Conservation (phyloP, 495 filamentous ascomycete species). For the Penicillium crystallinum region DNA sequence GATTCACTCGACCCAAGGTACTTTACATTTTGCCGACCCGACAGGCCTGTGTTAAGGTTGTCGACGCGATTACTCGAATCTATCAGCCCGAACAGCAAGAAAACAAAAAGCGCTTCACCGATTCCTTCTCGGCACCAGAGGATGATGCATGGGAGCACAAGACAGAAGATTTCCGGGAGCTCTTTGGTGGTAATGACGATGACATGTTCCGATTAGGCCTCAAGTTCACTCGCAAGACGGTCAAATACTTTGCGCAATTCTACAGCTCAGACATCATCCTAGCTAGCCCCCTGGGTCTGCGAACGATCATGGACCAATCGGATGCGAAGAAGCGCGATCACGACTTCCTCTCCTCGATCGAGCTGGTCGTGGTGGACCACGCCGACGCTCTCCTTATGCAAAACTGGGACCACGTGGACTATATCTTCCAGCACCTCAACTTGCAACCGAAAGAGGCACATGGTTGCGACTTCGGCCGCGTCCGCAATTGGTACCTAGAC, state of each 20-base stretch:
- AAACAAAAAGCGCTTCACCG: slow-evolving; percentile 87
- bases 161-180: slow-evolving; percentile 80
- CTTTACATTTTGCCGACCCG: slow-evolving; percentile 84
- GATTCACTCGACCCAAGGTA: slow-evolving; percentile 91
- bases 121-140: slow-evolving; percentile 63
- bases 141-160: slow-evolving; percentile 64
- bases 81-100: slow-evolving; percentile 86
- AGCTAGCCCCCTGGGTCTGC: slow-evolving; percentile 80
- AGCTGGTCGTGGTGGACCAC: slow-evolving; percentile 84
- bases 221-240: slow-evolving; percentile 90
- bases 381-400: slow-evolving; percentile 94
- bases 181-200: slow-evolving; percentile 92
- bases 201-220: slow-evolving; percentile 92
- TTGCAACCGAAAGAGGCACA: slow-evolving; percentile 83
- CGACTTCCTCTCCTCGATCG: slow-evolving; percentile 90
- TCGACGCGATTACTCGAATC: slow-evolving; percentile 67
- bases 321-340: slow-evolving; percentile 72
- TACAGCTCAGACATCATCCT: slow-evolving; percentile 95
- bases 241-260: slow-evolving; percentile 93
- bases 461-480: slow-evolving; percentile 89
- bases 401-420: slow-evolving; percentile 94
- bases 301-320: slow-evolving; percentile 79
- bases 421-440: slow-evolving; percentile 88
- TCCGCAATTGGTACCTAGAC: slow-evolving; percentile 88
- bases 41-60: slow-evolving; percentile 70